A percentile compares a stretch with the other conserved stretches of the same genome.
Evolutionary conservation across 805 yeast species (phyloP).

Genomic region (Saccharomycopsis sp.): DNA sequence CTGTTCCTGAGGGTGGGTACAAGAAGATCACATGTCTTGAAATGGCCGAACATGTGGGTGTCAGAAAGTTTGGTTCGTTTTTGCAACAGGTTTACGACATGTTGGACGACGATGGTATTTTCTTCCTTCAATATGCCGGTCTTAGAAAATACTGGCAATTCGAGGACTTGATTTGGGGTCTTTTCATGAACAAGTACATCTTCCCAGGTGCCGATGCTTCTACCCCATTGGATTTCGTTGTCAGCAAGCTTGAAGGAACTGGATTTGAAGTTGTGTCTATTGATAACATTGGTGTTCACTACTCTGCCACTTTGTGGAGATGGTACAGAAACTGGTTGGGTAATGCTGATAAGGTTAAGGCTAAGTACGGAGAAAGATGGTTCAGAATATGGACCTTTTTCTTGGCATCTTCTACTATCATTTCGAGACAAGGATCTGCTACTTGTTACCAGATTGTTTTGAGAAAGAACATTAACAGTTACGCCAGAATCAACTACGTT

Average conservation of each 20-base stretch:
- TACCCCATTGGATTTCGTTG: constrained; percentile 82
- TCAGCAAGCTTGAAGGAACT: constrained; percentile 66
- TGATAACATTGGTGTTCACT: constrained; percentile 89
- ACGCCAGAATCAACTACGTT: constrained; percentile 75
- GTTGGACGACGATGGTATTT: constrained; percentile 87
- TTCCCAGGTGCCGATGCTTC: constrained; percentile 98
- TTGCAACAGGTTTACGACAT: constrained; percentile 75
- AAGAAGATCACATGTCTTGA: constrained; percentile 86
- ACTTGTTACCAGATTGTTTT: constrained; percentile 85
- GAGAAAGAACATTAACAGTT: constrained; percentile 82
- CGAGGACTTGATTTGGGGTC: constrained; percentile 90
- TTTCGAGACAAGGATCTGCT: constrained; percentile 90
- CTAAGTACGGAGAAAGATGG: constrained; percentile 86
- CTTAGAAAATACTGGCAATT: constrained; percentile 90
- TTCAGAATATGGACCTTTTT: constrained; percentile 91
- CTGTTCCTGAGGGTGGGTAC: constrained; percentile 61
- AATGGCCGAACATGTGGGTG: constrained; percentile 96
- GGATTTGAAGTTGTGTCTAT: constrained; percentile 81
- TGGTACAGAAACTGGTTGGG: constrained; percentile 95
- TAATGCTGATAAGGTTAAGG: constrained; percentile 66
- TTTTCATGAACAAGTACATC: constrained; percentile 91
- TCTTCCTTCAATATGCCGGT: constrained; percentile 85
- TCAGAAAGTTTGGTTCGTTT: constrained; percentile 71
- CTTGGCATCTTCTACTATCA: constrained; percentile 73
- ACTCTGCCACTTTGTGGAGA: constrained; percentile 85